Percentiles rank a stretch among this genome's conserved stretches.
Conservation (phyloP, 495 filamentous ascomycete species). For the Mytilinidion resinicola region DNA sequence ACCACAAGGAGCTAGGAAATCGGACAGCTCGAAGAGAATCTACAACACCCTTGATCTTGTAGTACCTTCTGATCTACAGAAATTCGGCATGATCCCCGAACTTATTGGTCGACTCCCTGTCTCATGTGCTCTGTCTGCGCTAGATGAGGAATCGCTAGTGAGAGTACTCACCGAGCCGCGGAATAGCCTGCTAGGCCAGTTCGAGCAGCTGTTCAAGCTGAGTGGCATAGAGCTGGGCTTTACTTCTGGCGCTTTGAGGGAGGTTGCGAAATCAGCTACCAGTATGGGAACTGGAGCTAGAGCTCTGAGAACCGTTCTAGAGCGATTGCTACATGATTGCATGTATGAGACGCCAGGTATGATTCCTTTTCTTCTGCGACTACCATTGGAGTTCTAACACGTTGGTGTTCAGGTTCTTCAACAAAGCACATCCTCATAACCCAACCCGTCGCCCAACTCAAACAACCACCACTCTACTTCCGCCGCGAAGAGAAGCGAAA, state of each 20-base stretch:
- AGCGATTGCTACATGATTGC: conserved; percentile 73
- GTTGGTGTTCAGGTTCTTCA: conserved; percentile 41
- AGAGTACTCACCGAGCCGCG: conserved; percentile 87
- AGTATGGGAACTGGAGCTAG: conserved; percentile 81
- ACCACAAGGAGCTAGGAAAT: conserved; percentile 7
- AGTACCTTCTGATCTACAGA: conserved; percentile 76
- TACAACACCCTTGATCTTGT: conserved; percentile 79
- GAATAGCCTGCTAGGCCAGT: conserved; percentile 80
- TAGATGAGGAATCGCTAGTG: conserved; percentile 71
- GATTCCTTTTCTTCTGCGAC: conserved; percentile 27
- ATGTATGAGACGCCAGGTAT: conserved; percentile 85
- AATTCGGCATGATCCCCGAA: conserved; percentile 91
- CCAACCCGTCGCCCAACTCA: conserved; percentile 17
- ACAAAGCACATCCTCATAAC: conserved; percentile 42
- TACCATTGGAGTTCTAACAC: neutral
- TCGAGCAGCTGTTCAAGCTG: conserved; percentile 75
- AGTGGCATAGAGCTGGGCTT: conserved; percentile 78
- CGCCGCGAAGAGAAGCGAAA: conserved; percentile 52
- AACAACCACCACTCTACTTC: conserved; percentile 52
- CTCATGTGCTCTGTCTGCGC: conserved; percentile 71
- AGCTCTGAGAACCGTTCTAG: conserved; percentile 82
- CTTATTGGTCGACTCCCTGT: conserved; percentile 87
- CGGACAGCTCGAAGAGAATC: conserved; percentile 39
- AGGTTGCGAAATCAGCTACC: conserved; percentile 67
- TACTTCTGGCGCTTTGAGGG: conserved; percentile 69